Conservation (phyloP, 202 grass and related monocot genomes). For the Eragrostis tef region DNA sequence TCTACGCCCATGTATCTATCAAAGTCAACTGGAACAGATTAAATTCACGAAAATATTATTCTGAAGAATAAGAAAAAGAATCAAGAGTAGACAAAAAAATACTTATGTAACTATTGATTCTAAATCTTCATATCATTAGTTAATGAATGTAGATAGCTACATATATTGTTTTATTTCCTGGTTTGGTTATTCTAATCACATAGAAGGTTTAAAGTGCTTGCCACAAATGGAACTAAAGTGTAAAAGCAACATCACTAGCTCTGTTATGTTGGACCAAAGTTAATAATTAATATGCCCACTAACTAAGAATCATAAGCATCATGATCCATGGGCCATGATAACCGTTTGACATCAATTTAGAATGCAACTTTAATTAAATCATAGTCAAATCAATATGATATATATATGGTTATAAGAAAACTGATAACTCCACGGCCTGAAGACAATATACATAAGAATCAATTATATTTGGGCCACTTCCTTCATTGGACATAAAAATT, state of each 20-base stretch:
- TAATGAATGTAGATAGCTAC: too few species aligned
- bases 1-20: neutral
- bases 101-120: neutral
- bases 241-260: neutral
- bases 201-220: conserved; percentile 2
- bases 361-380: too few species aligned
- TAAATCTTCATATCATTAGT: neutral
- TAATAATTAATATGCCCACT: neutral
- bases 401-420: too few species aligned
- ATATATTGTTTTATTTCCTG: neutral
- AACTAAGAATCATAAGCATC: neutral
- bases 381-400: too few species aligned
- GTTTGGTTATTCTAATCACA: neutral
- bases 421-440: too few species aligned
- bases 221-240: conserved; percentile 4
- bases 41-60: conserved; percentile 1
- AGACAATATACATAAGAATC: too few species aligned
- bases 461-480: too few species aligned
- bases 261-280: neutral
- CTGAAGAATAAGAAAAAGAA: neutral
- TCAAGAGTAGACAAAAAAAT: conserved; percentile 4
- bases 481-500: too few species aligned
- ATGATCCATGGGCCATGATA: neutral
- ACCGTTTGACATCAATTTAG: too few species aligned
- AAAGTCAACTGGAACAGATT: neutral